Evolutionary conservation across 1,284 basidiomycete species (phyloP).

Genomic region (Naganishia sp.): DNA sequence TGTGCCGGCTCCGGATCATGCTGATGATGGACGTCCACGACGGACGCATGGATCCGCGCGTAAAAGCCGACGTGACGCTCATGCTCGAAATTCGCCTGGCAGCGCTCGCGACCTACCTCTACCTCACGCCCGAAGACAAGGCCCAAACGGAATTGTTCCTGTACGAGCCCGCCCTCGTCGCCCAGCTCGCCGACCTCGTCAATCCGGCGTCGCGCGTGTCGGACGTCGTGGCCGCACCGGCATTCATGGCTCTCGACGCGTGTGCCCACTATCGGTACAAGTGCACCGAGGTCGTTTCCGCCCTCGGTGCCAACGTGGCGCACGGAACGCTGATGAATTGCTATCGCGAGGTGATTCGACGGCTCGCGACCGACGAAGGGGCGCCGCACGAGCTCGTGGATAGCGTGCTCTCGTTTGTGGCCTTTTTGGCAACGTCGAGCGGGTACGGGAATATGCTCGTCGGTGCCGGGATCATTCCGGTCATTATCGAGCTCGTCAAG

Average conservation of each 20-base stretch:
- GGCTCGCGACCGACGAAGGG: conserved; percentile 65
- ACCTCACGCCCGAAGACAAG: conserved; percentile 72
- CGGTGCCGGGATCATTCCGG: conserved; percentile 90
- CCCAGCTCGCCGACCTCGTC: conserved; percentile 84
- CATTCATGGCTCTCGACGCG: conserved; percentile 85
- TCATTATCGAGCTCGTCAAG: conserved; percentile 84
- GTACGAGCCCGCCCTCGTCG: conserved; percentile 88
- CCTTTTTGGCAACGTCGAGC: conserved; percentile 79
- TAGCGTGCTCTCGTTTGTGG: conserved; percentile 80
- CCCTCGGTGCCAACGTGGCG: conserved; percentile 92
- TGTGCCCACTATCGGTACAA: conserved; percentile 80
- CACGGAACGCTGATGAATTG: conserved; percentile 91
- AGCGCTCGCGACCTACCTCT: conserved; percentile 82
- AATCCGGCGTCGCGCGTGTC: conserved; percentile 64
- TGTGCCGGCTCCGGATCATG: conserved; percentile 82
- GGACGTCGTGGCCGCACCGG: conserved; percentile 69
- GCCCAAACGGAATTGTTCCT: conserved; percentile 82
- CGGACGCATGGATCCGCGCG: conserved; percentile 62
- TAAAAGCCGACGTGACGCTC: conserved; percentile 46
- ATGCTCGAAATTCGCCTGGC: conserved; percentile 79
- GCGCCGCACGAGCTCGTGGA: conserved; percentile 82
- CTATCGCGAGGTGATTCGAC: conserved; percentile 73
- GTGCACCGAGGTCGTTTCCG: conserved; percentile 81
- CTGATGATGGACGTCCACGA: conserved; percentile 63
- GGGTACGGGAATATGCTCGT: conserved; percentile 90